Evolutionary conservation across 306 rosid genomes (phyloP).

Genomic region (Cucurbita pepo): DNA sequence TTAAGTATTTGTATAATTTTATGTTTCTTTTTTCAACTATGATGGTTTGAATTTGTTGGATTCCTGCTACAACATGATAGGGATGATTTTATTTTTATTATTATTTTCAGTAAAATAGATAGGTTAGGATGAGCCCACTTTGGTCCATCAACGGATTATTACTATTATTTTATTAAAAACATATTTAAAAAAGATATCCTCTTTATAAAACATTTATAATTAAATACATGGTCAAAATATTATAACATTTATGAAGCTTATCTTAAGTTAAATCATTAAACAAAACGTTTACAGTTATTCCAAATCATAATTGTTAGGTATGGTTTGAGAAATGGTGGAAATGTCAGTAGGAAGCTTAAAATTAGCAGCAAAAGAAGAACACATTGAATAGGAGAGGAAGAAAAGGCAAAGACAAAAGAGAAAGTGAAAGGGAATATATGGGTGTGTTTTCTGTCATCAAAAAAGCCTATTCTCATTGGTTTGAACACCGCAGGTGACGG

Average conservation of each 20-base stretch:
- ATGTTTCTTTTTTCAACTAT: too few species aligned
- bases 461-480: slow-evolving; percentile 77
- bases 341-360: neutral
- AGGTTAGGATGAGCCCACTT: neutral
- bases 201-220: neutral
- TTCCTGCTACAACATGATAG: neutral
- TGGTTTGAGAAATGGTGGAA: neutral
- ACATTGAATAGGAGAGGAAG: neutral
- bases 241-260: neutral
- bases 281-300: too few species aligned
- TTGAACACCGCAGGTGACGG: slow-evolving; percentile 85
- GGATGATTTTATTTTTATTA: neutral
- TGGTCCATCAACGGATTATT: neutral
- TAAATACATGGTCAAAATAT: neutral
- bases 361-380: neutral
- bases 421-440: slow-evolving; percentile 13
- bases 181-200: too few species aligned
- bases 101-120: neutral
- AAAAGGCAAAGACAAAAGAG: neutral
- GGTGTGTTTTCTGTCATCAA: slow-evolving; percentile 19
- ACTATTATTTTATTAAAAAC: neutral
- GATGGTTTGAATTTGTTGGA: neutral
- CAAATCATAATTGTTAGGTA: neutral
- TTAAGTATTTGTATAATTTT: too few species aligned
- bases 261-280: neutral